A percentile compares a stretch with the other conserved stretches of the same genome.
Evolutionary conservation across 768 basidiomycete species (phyloP).

Genomic region (Termitomyces sp.): DNA sequence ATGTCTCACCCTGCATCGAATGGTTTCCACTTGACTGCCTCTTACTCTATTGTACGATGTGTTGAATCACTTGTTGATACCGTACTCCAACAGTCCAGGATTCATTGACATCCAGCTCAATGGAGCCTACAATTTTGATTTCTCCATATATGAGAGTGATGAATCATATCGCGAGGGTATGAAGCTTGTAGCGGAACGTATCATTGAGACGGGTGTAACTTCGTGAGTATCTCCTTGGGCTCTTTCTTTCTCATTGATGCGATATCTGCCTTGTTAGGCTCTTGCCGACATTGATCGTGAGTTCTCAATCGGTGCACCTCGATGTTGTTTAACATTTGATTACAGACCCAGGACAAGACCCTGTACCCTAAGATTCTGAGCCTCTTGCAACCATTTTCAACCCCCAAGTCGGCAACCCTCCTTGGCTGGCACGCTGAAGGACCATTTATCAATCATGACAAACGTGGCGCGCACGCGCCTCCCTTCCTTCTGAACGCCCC

Average conservation of each 20-base stretch:
- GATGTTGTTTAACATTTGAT: neutral
- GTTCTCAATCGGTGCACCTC: constrained; percentile 16
- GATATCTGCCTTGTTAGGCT: constrained; percentile 35
- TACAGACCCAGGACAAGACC: constrained; percentile 73
- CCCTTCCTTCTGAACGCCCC: constrained; percentile 59
- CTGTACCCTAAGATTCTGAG: constrained; percentile 68
- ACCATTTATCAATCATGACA: constrained; percentile 79
- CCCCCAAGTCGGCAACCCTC: constrained; percentile 61
- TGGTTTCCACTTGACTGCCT: neutral
- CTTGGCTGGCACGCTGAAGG: constrained; percentile 93
- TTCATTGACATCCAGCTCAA: constrained; percentile 89
- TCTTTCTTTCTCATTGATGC: neutral
- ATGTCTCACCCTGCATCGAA: neutral
- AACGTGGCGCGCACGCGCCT: constrained; percentile 80
- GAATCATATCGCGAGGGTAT: constrained; percentile 65
- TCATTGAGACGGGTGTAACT: constrained; percentile 86
- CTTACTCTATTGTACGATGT: no score
- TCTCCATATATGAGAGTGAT: constrained; percentile 78
- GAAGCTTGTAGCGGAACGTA: constrained; percentile 65
- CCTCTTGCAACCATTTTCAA: constrained; percentile 65
- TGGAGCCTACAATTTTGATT: constrained; percentile 86
- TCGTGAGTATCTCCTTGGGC: constrained; percentile 49
- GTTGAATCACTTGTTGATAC: neutral
- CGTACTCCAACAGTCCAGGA: constrained; percentile 55
- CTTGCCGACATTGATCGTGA: constrained; percentile 69